Conservation (phyloP, 2,329 filamentous ascomycete genomes). For the Blastomyces emzantsi region DNA sequence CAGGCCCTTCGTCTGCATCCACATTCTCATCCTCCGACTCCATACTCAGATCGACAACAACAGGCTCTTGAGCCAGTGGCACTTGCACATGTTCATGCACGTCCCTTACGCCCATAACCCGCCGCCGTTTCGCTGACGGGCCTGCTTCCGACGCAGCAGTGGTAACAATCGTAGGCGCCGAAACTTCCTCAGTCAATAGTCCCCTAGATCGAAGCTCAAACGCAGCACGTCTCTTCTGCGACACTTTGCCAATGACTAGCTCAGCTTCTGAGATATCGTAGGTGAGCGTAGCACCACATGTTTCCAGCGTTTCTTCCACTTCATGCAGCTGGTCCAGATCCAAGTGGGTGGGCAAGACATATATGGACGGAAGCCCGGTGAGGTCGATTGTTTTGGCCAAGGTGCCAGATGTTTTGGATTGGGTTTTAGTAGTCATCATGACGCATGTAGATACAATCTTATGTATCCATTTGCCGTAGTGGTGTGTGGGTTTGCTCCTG, state of each 20-base stretch:
- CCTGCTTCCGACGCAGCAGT: constrained; percentile 11
- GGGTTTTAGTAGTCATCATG: background rate
- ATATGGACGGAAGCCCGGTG: constrained; percentile 51
- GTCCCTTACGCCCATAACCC: constrained; percentile 13
- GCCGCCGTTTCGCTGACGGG: constrained; percentile 23
- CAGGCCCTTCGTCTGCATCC: constrained; percentile 1
- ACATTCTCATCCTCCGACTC: constrained; percentile 25
- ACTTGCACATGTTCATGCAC: background rate
- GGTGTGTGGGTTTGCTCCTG: background rate
- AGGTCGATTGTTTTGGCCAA: constrained; percentile 12
- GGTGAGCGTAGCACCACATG: constrained; percentile 51
- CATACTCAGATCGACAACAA: constrained; percentile 24
- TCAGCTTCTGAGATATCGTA: constrained; percentile 63
- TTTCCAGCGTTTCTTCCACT: constrained; percentile 55
- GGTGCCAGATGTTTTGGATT: background rate
- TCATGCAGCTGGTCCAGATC: constrained; percentile 52
- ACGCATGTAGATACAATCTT: background rate
- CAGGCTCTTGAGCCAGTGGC: constrained; percentile 7
- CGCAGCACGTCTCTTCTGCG: constrained; percentile 58
- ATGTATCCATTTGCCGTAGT: background rate
- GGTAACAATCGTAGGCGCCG: background rate
- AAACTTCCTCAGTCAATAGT: constrained; percentile 41
- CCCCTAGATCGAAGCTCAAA: constrained; percentile 67
- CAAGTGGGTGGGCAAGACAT: constrained; percentile 63
- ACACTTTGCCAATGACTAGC: constrained; percentile 65